phyloP scores from a whole-genome alignment of 192 early-diverging fungal genomes.

The Ramicandelaber brevisporus region DNA sequence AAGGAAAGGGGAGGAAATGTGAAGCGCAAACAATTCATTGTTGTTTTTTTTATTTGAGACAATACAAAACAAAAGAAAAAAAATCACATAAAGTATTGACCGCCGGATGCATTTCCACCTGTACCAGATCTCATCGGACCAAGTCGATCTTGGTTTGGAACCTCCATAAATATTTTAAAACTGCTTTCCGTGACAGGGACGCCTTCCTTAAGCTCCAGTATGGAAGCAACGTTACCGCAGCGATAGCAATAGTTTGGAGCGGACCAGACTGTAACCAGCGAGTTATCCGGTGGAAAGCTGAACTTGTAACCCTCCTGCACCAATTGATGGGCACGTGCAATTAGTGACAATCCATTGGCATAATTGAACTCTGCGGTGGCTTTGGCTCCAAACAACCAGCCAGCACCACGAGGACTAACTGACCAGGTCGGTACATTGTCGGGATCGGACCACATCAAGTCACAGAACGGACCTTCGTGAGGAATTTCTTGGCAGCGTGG shows the following conservation, averaged over 20 bases:
- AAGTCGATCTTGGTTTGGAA: too few species aligned
- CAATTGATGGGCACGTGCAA: conserved; percentile 90
- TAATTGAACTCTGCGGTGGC: conserved; percentile 92
- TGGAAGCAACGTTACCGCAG: conserved; percentile 88
- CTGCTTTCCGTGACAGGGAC: too few species aligned
- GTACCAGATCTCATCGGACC: too few species aligned
- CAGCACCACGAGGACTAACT: conserved; percentile 69
- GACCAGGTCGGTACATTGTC: conserved; percentile 2
- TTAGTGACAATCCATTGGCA: conserved; percentile 66
- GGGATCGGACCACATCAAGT: conserved; percentile 17
- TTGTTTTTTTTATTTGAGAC: too few species aligned
- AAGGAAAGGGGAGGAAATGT: too few species aligned
- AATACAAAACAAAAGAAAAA: too few species aligned
- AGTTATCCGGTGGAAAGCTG: conserved; percentile 68
- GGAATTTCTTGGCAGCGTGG: conserved; percentile 15
- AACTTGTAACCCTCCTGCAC: conserved; percentile 96
- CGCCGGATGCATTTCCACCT: too few species aligned
- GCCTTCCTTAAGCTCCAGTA: conserved; percentile 70
- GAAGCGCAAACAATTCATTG: too few species aligned
- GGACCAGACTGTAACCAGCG: conserved; percentile 88
- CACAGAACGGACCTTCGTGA: conserved; percentile 13
- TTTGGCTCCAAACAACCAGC: conserved; percentile 87
- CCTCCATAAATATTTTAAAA: too few species aligned
- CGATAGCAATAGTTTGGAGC: conserved; percentile 97
- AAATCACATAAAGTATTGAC: too few species aligned